These are phyloP conservation scores for Exophiala viscosa DNA, from an alignment of 2,329 filamentous ascomycete species.

Conservation along the genomic window DNA sequence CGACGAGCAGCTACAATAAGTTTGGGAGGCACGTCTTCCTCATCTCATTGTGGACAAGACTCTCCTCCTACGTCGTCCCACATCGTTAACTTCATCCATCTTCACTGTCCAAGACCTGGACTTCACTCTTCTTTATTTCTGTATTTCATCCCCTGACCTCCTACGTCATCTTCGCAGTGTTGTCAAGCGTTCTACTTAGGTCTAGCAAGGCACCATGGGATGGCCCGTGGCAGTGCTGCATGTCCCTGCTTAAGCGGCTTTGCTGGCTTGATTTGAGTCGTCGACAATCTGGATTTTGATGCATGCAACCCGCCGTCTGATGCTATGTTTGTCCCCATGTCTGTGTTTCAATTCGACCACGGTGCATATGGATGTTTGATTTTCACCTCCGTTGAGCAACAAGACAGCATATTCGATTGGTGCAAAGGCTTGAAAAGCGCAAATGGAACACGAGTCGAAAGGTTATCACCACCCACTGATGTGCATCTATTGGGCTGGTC, in stretches of 20 bases:
- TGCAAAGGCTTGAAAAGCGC: background rate
- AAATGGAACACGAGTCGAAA: background rate
- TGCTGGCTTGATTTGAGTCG: constrained; percentile 19
- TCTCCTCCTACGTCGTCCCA: too few relatives aligned
- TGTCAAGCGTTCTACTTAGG: background rate
- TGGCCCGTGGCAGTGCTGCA: constrained; percentile 8
- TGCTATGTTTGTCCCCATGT: background rate
- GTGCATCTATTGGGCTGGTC: background rate
- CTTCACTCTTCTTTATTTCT: too few relatives aligned
- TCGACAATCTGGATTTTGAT: constrained; percentile 1
- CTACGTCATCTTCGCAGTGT: background rate
- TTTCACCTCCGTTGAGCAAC: too few relatives aligned
- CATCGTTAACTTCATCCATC: too few relatives aligned
- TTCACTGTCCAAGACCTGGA: too few relatives aligned
- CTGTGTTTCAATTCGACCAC: background rate
- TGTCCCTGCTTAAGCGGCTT: constrained; percentile 24
- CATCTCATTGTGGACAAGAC: too few relatives aligned
- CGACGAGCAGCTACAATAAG: too few relatives aligned
- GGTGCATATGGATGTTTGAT: background rate
- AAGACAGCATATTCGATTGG: too few relatives aligned
- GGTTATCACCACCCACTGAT: background rate
- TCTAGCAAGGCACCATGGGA: constrained; percentile 1
- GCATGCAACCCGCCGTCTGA: background rate
- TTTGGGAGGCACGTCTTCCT: too few relatives aligned
- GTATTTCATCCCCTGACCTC: too few relatives aligned